Percentiles rank a stretch among this genome's conserved stretches.
phyloP scores from a whole-genome alignment of 257 asterid species.

The Solanum appendiculatum region DNA sequence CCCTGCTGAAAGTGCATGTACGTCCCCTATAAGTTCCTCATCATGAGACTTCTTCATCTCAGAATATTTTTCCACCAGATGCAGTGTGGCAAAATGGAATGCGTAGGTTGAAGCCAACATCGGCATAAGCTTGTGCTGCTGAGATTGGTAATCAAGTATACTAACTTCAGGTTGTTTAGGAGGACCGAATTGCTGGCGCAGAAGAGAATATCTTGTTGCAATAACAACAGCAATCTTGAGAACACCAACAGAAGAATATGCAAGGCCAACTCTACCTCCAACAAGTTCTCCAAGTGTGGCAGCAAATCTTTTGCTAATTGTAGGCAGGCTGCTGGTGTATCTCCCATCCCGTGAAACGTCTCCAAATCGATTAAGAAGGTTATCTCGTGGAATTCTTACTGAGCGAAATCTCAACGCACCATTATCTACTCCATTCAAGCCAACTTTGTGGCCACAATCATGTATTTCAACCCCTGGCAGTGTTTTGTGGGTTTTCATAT shows the following conservation, averaged over 20 bases:
- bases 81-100: slow-evolving; percentile 72
- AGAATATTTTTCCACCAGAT: slow-evolving; percentile 64
- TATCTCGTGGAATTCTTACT: slow-evolving; percentile 87
- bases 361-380: slow-evolving; percentile 91
- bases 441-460: slow-evolving; percentile 95
- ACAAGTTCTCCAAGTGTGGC: slow-evolving; percentile 98
- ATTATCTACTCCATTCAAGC: slow-evolving; percentile 91
- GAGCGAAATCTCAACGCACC: slow-evolving; percentile 81
- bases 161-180: slow-evolving; percentile 92
- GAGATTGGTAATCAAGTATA: slow-evolving; percentile 93
- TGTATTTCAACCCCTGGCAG: slow-evolving; percentile 85
- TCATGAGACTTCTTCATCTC: slow-evolving; percentile 80
- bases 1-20: slow-evolving; percentile 91
- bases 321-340: slow-evolving; percentile 77
- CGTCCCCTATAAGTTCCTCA: slow-evolving; percentile 75
- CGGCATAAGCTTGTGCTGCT: slow-evolving; percentile 97
- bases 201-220: slow-evolving; percentile 75
- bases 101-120: slow-evolving; percentile 91
- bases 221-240: slow-evolving; percentile 67
- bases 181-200: slow-evolving; percentile 96
- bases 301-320: slow-evolving; percentile 78
- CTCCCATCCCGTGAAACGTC: slow-evolving; percentile 82
- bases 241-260: slow-evolving; percentile 87
- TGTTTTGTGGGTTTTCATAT: slow-evolving; percentile 54
- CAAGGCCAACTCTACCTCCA: slow-evolving; percentile 97